Evolutionary conservation across 2,329 filamentous ascomycete genomes (phyloP).

Genomic region (Arthroderma sp.): DNA sequence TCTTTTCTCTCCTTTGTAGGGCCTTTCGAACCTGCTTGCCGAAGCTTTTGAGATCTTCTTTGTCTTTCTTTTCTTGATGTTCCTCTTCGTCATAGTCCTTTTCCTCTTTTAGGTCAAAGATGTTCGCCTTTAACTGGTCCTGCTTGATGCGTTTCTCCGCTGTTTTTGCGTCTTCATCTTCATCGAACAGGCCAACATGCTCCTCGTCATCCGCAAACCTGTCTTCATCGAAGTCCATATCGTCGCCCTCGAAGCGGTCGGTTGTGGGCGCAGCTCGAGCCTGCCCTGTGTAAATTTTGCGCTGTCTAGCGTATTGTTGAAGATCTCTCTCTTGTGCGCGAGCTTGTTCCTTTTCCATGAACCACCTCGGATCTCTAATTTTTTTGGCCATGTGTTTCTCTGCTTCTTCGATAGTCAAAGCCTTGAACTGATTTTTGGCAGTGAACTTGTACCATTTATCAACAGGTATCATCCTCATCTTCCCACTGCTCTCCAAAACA

Average conservation of each 20-base stretch:
- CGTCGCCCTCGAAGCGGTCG: slow-evolving; percentile 48
- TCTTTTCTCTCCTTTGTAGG: slow-evolving; percentile 72
- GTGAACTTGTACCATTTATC: slow-evolving; percentile 81
- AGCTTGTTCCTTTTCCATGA: slow-evolving; percentile 51
- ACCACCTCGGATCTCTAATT: slow-evolving; percentile 65
- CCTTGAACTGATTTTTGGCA: slow-evolving; percentile 51
- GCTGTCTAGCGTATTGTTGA: slow-evolving; percentile 41
- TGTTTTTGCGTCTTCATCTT: slow-evolving; percentile 68
- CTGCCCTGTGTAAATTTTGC: slow-evolving; percentile 37
- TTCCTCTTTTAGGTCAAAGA: slow-evolving; percentile 68
- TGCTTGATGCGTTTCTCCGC: slow-evolving; percentile 61
- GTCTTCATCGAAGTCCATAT: slow-evolving; percentile 58
- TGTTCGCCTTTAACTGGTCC: slow-evolving; percentile 74
- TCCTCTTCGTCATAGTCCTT: slow-evolving; percentile 58
- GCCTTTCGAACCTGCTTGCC: slow-evolving; percentile 71
- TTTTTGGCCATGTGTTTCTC: slow-evolving; percentile 75
- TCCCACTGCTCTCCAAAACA: slow-evolving; percentile 55
- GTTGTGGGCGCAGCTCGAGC: slow-evolving; percentile 34
- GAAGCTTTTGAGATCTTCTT: slow-evolving; percentile 55
- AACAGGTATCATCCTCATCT: slow-evolving; percentile 75
- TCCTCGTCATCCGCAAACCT: slow-evolving; percentile 84
- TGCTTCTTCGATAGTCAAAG: slow-evolving; percentile 69
- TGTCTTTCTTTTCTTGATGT: slow-evolving; percentile 49
- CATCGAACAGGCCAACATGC: slow-evolving; percentile 62
- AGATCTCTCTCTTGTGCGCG: slow-evolving; percentile 46